Base-by-base conservation (phyloP, 306 rosid genomes). In the Vicia sativa region DNA sequence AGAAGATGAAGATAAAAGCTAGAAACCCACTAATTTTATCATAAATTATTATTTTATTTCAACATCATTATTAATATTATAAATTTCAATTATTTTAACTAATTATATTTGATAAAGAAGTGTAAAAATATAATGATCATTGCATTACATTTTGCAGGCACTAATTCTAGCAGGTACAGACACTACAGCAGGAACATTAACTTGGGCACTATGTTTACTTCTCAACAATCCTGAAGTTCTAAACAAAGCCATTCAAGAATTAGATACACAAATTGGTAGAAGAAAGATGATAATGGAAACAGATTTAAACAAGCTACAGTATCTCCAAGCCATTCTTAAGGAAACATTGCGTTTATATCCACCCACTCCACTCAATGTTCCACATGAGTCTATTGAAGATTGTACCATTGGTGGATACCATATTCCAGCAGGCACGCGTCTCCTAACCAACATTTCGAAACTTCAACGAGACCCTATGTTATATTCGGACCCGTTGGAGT, bases 261-360 rank as follows among this genome's bases (percentile, higher is more conserved):
- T 84, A 29, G 77, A 81, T 21, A 55, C 29, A 12, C 7, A 44
- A 7, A 25, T 70, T 15, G 72, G 80, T 2, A 76, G 0, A 7
- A 66, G 50, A 9, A 82, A 77, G 23, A 28, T 67, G 12, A 67
- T 37, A 3, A 41, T 49, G 7, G 64, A 74, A 63, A 63, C 81
- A 10, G 89, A 86, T 16, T 11, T 84, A 2, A 21, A 5, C 5
- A 82, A 81, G 0, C 12, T 91, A 2, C 67, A 29, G 3, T 86
- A 87, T 61, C 26, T 87, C 1, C 65, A 84, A 49, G 84, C 87
- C 45, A 73, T 79, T 8, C 16, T 86, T 0, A 90, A 82, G 44
- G 93, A 89, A 56, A 73, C 89, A 0, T 0, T 87, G 52, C 80
- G 96, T 0, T 16, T 89, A 57, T 82, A 86, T 11, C 97, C 90